phyloP scores from a whole-genome alignment of 805 yeast genomes.

The Candida germanica region DNA sequence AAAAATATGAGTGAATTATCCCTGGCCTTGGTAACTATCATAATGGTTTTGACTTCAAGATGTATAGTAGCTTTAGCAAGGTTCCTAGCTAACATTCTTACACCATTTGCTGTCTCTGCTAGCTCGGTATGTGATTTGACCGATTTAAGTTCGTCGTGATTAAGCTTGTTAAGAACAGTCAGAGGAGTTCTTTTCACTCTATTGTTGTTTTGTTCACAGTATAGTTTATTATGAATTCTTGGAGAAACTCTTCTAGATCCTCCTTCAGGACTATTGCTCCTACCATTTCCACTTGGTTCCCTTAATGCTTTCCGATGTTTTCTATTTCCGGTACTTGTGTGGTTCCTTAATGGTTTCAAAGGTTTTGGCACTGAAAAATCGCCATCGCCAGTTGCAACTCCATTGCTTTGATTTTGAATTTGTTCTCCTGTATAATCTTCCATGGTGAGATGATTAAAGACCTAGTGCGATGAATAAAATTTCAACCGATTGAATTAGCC shows the following conservation, averaged over 20 bases:
- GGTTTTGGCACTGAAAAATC: no score
- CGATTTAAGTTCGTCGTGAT: constrained; percentile 44
- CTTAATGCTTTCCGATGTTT: constrained; percentile 13
- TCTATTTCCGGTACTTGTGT: constrained; percentile 4
- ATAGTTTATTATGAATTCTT: constrained; percentile 29
- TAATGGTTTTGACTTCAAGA: constrained; percentile 63
- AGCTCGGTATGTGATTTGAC: constrained; percentile 71
- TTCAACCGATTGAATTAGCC: no score
- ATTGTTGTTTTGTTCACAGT: constrained; percentile 20
- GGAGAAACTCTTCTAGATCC: constrained; percentile 19
- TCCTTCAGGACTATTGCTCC: constrained; percentile 15
- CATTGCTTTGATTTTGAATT: no score
- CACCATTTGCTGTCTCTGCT: constrained; percentile 80
- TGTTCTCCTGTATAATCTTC: no score
- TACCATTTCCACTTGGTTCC: constrained; percentile 7
- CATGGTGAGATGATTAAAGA: no score
- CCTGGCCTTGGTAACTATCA: constrained; percentile 87
- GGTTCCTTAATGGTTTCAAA: no score
- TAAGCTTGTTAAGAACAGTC: constrained; percentile 27
- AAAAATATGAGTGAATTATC: constrained; percentile 74
- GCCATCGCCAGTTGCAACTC: no score
- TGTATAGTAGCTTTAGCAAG: constrained; percentile 68
- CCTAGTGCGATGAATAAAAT: no score
- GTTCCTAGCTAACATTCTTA: constrained; percentile 70
- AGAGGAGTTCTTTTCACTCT: constrained; percentile 16